Evolutionary conservation across 73 alveolate genomes (phyloP).

Genomic region (Paramecium tetraurelia): DNA sequence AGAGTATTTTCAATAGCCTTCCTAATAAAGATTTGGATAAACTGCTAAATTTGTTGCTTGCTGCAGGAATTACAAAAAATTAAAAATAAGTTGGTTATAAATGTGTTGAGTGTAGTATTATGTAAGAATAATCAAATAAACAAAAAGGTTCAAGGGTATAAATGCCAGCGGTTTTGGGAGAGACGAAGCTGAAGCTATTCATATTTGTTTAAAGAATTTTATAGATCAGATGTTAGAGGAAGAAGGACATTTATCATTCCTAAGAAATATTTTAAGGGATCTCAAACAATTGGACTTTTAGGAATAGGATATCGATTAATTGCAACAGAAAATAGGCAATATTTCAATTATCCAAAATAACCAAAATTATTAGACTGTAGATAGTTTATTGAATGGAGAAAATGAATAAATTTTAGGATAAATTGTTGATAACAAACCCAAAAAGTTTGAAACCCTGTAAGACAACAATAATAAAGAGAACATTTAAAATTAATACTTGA

Average conservation of each 20-base stretch:
- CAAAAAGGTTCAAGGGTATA: background rate
- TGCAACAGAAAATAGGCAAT: conserved; percentile 11
- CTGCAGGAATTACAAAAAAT: conserved; percentile 15
- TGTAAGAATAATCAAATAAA: background rate
- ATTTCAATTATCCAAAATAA: conserved; percentile 12
- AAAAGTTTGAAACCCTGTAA: background rate
- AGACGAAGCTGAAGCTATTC: conserved; percentile 41
- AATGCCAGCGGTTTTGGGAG: conserved; percentile 27
- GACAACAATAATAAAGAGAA: background rate
- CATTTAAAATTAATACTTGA: background rate
- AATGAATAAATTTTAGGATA: background rate
- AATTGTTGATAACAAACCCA: background rate
- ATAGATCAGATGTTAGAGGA: background rate
- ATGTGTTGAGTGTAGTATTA: conserved; percentile 19
- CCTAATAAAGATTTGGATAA: background rate
- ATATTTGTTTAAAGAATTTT: conserved; percentile 13
- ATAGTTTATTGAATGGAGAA: conserved; percentile 11
- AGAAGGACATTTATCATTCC: background rate
- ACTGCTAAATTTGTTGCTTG: background rate
- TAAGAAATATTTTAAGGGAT: conserved; percentile 20
- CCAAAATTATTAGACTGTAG: conserved; percentile 32
- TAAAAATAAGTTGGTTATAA: conserved; percentile 34
- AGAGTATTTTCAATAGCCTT: background rate
- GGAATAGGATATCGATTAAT: background rate
- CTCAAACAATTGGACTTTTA: background rate